Evolutionary conservation across 495 filamentous ascomycete species (phyloP), one percentile per base, ranked within the genome.

Genomic region (Entonaema liquescens): DNA sequence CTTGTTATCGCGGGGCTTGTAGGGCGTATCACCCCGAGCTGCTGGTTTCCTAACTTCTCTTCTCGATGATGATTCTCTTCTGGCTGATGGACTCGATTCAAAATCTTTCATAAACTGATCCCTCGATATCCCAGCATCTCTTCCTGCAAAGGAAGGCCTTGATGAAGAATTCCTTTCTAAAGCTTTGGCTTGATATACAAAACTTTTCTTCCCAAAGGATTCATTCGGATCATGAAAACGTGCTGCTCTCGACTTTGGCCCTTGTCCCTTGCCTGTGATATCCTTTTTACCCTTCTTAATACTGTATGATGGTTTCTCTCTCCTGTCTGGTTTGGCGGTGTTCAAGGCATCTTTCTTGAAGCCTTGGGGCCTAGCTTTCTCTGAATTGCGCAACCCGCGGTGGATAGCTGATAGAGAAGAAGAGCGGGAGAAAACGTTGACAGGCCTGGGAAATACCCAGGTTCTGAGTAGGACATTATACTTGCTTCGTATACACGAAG

Each of bases 231-330:
- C 80, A 67, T 80, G 70, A 72, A 86, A 86, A 21, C 82, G 79
- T 29, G 81, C 73, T 33, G 59, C 66, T 50, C 83, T 78, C 12
- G 83, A 77, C 65, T 78, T 65, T 11, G 74, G 65, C 29, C 72
- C 65, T n/a, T 74, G 69, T 21, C 75, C 74, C 7, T 72, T 64
- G 17, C 78, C 65, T 4, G 78, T 81, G 31, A 84, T 77, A 53
- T 81, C 79, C 62, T 82, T 83, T 70, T 84, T 85, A n/a, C 83
- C 81, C 57, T 73, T 81, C 38, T 63, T 74, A 29, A 85, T 82
- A 49, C 77, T 81, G 76, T 70, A 82, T 5, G 60, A 53, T 26
- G 78, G 38, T n/a, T 35, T 54, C 4, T 59, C 67, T 33, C 36
- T n/a, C 28, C 66, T 68, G 36, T 25, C 13, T 23, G 67, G 29